Percentiles rank a stretch among this genome's conserved stretches.
Conservation (phyloP, 1,139 yeast species). For the Waltiozyma sp. region DNA sequence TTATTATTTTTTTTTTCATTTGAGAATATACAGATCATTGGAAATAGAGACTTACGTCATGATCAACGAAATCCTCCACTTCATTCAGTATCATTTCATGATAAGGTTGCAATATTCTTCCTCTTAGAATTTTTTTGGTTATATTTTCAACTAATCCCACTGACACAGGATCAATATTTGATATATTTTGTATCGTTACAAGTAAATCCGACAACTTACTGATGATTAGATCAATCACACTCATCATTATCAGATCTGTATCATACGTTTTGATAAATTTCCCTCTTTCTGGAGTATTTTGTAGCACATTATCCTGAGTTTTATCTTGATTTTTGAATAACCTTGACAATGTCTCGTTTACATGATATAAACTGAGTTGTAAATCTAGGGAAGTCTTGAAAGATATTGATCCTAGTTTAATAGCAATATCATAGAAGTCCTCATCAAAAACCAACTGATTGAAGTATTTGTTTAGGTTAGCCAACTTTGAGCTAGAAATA, state of each 20-base stretch:
- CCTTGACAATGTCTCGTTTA: constrained; percentile 17
- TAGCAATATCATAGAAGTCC: constrained; percentile 11
- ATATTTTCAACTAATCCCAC: not conserved
- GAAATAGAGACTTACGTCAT: not conserved
- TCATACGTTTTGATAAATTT: not conserved
- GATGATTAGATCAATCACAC: not conserved
- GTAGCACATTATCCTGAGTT: not conserved
- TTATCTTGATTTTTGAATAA: constrained; percentile 7
- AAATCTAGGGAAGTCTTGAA: constrained; percentile 6
- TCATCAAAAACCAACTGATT: constrained; percentile 4
- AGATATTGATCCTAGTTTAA: constrained; percentile 7
- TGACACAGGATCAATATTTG: constrained; percentile 6
- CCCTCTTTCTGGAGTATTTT: not conserved
- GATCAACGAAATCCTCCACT: not conserved
- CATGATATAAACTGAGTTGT: constrained; percentile 10
- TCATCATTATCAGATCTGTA: not conserved
- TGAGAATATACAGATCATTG: too few relatives aligned
- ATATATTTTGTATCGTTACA: constrained; percentile 6
- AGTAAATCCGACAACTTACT: not conserved
- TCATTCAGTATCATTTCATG: not conserved
- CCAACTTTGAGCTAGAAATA: not conserved
- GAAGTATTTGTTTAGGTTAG: not conserved
- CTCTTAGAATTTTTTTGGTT: not conserved
- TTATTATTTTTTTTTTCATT: too few relatives aligned
- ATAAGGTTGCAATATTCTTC: not conserved